These are phyloP conservation scores for Phytopythium ostracodes DNA, from an alignment of 352 stramenopile genomes.

Conservation along the genomic window DNA sequence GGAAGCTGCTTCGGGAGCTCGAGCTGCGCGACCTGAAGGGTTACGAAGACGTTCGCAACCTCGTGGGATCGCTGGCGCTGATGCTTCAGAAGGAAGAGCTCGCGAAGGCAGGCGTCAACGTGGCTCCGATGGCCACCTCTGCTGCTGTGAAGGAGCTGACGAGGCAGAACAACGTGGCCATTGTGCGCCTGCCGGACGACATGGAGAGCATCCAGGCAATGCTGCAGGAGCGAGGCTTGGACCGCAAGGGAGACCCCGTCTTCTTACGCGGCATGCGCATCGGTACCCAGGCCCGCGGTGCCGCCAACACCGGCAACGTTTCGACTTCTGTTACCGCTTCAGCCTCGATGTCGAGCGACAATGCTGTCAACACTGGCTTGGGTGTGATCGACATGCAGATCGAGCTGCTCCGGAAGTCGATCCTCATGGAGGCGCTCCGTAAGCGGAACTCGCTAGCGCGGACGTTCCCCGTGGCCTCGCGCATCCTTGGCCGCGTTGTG, in stretches of 20 bases:
- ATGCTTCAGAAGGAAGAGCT: constrained; percentile 63
- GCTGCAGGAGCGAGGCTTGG: constrained; percentile 49
- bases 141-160: constrained; percentile 46
- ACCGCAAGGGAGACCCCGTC: constrained; percentile 55
- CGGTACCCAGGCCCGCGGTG: constrained; percentile 32
- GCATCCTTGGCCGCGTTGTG: constrained; percentile 18
- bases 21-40: constrained; percentile 44
- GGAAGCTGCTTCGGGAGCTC: constrained; percentile 46
- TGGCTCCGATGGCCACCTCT: constrained; percentile 44
- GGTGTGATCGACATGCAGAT: constrained; percentile 66
- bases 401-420: constrained; percentile 51
- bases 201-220: constrained; percentile 35
- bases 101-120: constrained; percentile 28
- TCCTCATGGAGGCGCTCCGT: constrained; percentile 60
- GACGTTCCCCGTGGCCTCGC: constrained; percentile 50
- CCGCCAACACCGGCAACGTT: background rate
- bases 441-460: constrained; percentile 74
- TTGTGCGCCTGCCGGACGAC: constrained; percentile 40
- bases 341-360: background rate
- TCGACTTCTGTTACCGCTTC: background rate
- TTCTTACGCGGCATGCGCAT: constrained; percentile 59
- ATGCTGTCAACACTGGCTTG: constrained; percentile 35
- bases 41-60: constrained; percentile 41
- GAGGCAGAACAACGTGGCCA: constrained; percentile 48
- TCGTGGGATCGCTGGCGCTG: constrained; percentile 48